Evolutionary conservation across 1,284 basidiomycete species (phyloP), one percentile per base, ranked within the genome.

Genomic region (Tilletia caries): DNA sequence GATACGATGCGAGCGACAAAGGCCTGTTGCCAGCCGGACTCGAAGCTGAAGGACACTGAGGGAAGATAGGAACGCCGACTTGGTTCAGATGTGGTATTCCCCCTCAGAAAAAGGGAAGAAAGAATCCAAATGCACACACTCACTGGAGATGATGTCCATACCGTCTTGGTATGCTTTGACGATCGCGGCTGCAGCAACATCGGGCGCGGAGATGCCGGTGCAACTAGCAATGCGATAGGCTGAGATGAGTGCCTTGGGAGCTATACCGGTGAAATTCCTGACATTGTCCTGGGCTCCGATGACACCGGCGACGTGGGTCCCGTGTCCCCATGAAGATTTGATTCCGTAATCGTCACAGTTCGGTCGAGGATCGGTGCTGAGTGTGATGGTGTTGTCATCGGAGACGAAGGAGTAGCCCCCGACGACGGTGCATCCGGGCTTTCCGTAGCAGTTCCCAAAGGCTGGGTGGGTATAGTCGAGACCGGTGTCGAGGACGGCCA

Each of bases 231-330:
- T 79, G 64, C 85, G 76, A 80, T 85, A 86, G 20, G 76, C 71
- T 58, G 82, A 84, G 43, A 76, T 29, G n/a, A 73, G 65, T 75
- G 79, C 70, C 29, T 71, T 67, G 2, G 74, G 71, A n/a, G 71
- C 75, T 34, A 77, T 74, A 66, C 77, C 76, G 50, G 76, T 80
- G 72, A 74, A 76, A 67, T 72, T 72, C 37, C 72, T 68, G 1
- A 48, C 41, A 32, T 73, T 77, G 65, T 87, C 87, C 70, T 88
- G 83, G 34, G 88, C 88, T 20, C 86, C 89, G 65, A 90, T 88
- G 75, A 89, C 89, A 66, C 89, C 89, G 60, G 87, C 86, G 41
- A 89, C 87, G 77, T 89, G 87, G 1, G 89, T 89, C 15, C 89
- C 76, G 68, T 77, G 77, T 27, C 74, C 74, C 37, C 54, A 41